Percentiles rank a stretch among this genome's conserved stretches.
Conservation (phyloP, 345 rosid genomes). For the Salix purpurea region DNA sequence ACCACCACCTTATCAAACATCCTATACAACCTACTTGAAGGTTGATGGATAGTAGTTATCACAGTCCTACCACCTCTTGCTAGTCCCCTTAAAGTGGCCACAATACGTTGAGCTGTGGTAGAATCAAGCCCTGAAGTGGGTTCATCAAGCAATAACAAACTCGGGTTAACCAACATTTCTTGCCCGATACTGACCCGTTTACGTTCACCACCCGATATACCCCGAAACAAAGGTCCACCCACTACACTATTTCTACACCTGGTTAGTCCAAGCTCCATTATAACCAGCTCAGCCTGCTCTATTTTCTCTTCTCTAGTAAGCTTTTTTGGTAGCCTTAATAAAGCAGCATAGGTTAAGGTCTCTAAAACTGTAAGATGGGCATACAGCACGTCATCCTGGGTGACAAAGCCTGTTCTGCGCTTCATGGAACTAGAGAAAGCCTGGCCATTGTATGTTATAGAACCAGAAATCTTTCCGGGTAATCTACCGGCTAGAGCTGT, state of each 20-base stretch:
- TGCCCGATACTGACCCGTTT: slow-evolving; percentile 86
- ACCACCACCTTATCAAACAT: slow-evolving; percentile 84
- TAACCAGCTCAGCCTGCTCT: slow-evolving; percentile 62
- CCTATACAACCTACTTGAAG: slow-evolving; percentile 70
- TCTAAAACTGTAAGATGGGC: slow-evolving; percentile 85
- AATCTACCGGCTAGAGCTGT: slow-evolving; percentile 77
- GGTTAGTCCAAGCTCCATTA: slow-evolving; percentile 65
- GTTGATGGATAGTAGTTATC: slow-evolving; percentile 83
- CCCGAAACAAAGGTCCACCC: slow-evolving; percentile 74
- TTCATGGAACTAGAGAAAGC: slow-evolving; percentile 68
- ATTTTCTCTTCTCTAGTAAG: slow-evolving; percentile 51
- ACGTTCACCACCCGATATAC: slow-evolving; percentile 87
- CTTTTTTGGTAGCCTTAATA: slow-evolving; percentile 67
- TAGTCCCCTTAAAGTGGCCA: slow-evolving; percentile 48
- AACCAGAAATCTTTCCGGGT: slow-evolving; percentile 65
- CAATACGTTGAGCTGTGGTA: slow-evolving; percentile 71
- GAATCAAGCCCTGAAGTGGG: slow-evolving; percentile 95
- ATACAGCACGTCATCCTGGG: slow-evolving; percentile 80
- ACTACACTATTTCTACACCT: slow-evolving; percentile 58
- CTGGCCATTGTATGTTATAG: slow-evolving; percentile 55
- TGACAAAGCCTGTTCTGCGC: slow-evolving; percentile 73
- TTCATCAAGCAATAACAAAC: slow-evolving; percentile 77
- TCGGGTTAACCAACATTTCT: slow-evolving; percentile 88
- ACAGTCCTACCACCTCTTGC: slow-evolving; percentile 81
- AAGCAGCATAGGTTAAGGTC: slow-evolving; percentile 68